Percentiles rank a stretch among this genome's conserved stretches.
These are phyloP conservation scores for Vaccinium corymbosum DNA, from an alignment of 148 eudicot species.

Conservation along the genomic window DNA sequence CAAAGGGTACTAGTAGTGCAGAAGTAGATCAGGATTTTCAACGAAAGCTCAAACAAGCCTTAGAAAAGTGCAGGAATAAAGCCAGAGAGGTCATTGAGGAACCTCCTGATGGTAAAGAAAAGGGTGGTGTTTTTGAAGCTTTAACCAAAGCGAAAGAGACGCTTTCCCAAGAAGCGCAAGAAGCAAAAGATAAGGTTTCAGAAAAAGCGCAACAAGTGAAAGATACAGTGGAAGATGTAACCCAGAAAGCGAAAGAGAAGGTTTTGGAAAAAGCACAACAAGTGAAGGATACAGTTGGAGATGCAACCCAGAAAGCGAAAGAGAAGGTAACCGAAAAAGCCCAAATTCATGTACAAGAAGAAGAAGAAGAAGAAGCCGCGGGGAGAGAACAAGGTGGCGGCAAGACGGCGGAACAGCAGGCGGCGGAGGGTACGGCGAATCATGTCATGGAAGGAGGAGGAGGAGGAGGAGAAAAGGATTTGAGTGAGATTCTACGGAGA, in stretches of 20 bases:
- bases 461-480: slow-evolving; percentile 25
- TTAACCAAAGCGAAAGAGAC: slow-evolving; percentile 11
- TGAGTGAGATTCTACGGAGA: slow-evolving; percentile 27
- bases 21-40: background rate
- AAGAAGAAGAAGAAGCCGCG: no score
- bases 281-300: background rate
- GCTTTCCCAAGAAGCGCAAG: background rate
- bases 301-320: background rate
- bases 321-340: background rate
- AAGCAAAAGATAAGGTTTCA: background rate
- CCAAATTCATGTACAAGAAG: no score
- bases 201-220: background rate
- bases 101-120: background rate
- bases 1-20: background rate
- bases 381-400: no score
- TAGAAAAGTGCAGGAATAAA: background rate
- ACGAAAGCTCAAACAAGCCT: background rate
- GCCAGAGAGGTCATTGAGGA: slow-evolving; percentile 20
- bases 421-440: background rate
- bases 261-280: background rate
- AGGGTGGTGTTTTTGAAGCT: slow-evolving; percentile 1
- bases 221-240: background rate
- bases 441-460: slow-evolving; percentile 15
- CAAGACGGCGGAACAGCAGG: slow-evolving; percentile 24
- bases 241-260: background rate